These are phyloP conservation scores for Roridomyces roridus DNA, from an alignment of 768 basidiomycete genomes.

Conservation along the genomic window DNA sequence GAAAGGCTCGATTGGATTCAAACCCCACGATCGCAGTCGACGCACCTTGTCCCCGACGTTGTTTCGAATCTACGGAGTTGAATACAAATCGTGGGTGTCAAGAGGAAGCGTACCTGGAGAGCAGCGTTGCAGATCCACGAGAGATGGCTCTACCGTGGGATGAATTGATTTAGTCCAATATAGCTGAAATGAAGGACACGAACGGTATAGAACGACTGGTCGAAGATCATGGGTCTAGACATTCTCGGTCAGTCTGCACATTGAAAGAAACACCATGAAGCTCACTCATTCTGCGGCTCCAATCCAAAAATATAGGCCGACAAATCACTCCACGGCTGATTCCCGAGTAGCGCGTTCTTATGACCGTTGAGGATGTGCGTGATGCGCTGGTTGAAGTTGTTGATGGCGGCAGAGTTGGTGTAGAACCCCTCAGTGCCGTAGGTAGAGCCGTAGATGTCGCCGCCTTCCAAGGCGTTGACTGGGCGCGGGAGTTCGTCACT, in stretches of 20 bases:
- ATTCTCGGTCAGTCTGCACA: too few relatives aligned
- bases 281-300: constrained; percentile 43
- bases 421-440: constrained; percentile 43
- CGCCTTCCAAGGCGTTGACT: constrained; percentile 39
- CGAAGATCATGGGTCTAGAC: constrained; percentile 32
- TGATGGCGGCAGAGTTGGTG: constrained; percentile 31
- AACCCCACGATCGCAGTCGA: too few relatives aligned
- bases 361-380: constrained; percentile 43
- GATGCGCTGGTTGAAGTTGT: constrained; percentile 42
- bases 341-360: constrained; percentile 38
- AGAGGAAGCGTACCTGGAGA: constrained; percentile 24
- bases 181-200: background rate
- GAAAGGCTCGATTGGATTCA: constrained; percentile 13
- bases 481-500: constrained; percentile 26
- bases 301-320: constrained; percentile 43
- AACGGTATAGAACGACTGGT: constrained; percentile 29
- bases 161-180: background rate
- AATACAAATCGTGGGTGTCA: too few relatives aligned
- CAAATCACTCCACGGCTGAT: constrained; percentile 44
- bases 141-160: constrained; percentile 21
- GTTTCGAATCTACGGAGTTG: constrained; percentile 33
- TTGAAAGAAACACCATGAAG: background rate
- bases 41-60: constrained; percentile 26
- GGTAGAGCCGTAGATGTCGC: constrained; percentile 40
- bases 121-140: constrained; percentile 31